Evolutionary conservation across 345 rosid genomes (phyloP).

Genomic region (Eucalyptus pauciflora): DNA sequence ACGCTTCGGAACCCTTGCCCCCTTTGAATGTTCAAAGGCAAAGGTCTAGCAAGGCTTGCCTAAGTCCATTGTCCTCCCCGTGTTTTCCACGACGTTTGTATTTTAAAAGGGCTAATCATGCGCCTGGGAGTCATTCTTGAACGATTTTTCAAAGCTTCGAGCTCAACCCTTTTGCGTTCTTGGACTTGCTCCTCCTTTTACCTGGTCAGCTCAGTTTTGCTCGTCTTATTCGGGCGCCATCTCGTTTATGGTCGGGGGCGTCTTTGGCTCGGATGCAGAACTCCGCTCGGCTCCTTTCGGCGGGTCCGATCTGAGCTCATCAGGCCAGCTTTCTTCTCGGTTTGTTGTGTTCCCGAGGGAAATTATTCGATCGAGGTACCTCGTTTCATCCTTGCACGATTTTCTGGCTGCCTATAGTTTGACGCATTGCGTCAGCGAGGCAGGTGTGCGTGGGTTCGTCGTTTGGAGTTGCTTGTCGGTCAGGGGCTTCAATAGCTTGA

Average conservation of each 20-base stretch:
- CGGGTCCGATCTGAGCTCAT: not conserved
- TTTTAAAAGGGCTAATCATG: not conserved
- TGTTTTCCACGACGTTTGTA: not conserved
- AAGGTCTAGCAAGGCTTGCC: not conserved
- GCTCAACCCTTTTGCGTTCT: not conserved
- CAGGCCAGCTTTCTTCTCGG: not conserved
- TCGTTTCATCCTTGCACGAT: not conserved
- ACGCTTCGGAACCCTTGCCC: not conserved
- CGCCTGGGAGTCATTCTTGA: not conserved
- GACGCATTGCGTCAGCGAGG: not conserved
- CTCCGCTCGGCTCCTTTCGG: not conserved
- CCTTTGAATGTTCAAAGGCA: not conserved
- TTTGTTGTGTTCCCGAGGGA: not conserved
- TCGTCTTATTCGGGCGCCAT: not conserved
- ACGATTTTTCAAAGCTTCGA: not conserved
- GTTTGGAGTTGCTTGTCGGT: not conserved
- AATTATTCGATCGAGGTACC: not conserved
- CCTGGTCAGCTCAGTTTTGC: not conserved
- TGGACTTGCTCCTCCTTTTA: not conserved
- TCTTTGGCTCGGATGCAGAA: not conserved
- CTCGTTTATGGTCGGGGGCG: not conserved
- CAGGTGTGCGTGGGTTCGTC: not conserved
- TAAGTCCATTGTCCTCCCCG: not conserved
- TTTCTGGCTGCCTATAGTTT: not conserved
- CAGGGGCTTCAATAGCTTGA: not conserved